Conservation (phyloP, 2,329 filamentous ascomycete genomes). For the Akanthomyces muscarius region DNA sequence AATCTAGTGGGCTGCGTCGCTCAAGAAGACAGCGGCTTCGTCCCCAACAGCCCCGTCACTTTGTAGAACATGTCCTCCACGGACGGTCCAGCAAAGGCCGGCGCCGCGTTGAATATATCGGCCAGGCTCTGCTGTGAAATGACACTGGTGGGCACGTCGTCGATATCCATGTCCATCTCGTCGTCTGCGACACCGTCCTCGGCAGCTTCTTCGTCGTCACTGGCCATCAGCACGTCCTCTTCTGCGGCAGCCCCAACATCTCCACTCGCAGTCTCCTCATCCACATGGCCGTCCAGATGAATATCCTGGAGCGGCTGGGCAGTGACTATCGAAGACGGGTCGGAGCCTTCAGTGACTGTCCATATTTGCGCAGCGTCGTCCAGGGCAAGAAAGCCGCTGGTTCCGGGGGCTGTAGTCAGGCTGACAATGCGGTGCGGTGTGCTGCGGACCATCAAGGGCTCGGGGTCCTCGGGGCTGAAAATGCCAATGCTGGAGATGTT, state of each 20-base stretch:
- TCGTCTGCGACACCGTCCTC: slow-evolving; percentile 34
- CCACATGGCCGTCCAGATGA: slow-evolving; percentile 38
- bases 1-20: background rate
- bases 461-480: slow-evolving; percentile 58
- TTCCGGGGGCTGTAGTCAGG: slow-evolving; percentile 59
- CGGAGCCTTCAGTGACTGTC: slow-evolving; percentile 56
- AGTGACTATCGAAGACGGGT: slow-evolving; percentile 47
- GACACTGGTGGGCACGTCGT: slow-evolving; percentile 54
- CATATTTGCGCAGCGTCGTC: slow-evolving; percentile 73
- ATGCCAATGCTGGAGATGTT: slow-evolving; percentile 57
- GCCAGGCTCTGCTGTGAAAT: slow-evolving; percentile 65
- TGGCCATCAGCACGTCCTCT: slow-evolving; percentile 40
- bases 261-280: slow-evolving; percentile 22
- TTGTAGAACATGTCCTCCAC: slow-evolving; percentile 74
- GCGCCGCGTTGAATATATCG: slow-evolving; percentile 65
- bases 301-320: slow-evolving; percentile 55
- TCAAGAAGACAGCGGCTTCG: slow-evolving; percentile 43
- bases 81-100: slow-evolving; percentile 65
- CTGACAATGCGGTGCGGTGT: slow-evolving; percentile 60
- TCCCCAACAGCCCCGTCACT: slow-evolving; percentile 58
- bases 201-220: slow-evolving; percentile 40
- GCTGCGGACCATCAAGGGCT: slow-evolving; percentile 55
- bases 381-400: slow-evolving; percentile 69
- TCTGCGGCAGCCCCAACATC: slow-evolving; percentile 26
- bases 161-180: slow-evolving; percentile 43